Percentiles rank a stretch among this genome's conserved stretches.
These are phyloP conservation scores for Carpinus viminea DNA, from an alignment of 306 rosid genomes.

Conservation along the genomic window DNA sequence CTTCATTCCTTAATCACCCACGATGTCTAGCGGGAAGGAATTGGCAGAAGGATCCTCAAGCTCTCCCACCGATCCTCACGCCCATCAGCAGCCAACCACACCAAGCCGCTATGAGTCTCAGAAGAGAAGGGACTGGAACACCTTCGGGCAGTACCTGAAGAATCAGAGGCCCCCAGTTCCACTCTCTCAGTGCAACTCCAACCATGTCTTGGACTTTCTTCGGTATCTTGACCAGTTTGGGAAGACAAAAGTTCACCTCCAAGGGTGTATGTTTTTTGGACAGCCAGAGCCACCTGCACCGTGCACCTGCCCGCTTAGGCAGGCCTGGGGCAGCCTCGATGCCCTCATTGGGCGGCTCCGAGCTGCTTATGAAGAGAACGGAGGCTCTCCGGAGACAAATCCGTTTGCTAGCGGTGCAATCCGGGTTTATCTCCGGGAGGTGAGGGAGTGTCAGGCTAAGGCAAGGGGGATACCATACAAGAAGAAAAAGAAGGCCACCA, in stretches of 20 bases:
- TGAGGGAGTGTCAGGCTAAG: conserved; percentile 86
- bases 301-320: conserved; percentile 85
- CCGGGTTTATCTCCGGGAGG: conserved; percentile 82
- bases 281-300: conserved; percentile 97
- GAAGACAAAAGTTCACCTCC: conserved; percentile 89
- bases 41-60: conserved; percentile 57
- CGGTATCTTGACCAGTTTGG: conserved; percentile 92
- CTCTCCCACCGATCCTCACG: conserved; percentile 29
- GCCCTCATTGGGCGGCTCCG: conserved; percentile 92
- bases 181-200: conserved; percentile 76
- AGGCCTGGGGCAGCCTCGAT: conserved; percentile 98
- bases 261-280: conserved; percentile 89
- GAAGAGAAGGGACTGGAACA: conserved; percentile 97
- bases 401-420: conserved; percentile 87
- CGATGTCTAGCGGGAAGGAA: conserved; percentile 60
- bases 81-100: conserved; percentile 31
- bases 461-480: conserved; percentile 96
- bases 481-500: conserved; percentile 80
- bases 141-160: conserved; percentile 87
- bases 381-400: conserved; percentile 73
- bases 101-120: conserved; percentile 95
- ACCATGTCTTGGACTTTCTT: conserved; percentile 85
- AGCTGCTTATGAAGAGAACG: conserved; percentile 96
- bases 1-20: conserved; percentile 4
- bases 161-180: conserved; percentile 86